phyloP scores from a whole-genome alignment of 2,329 filamentous ascomycete species.

The Karstenula rhodostoma region DNA sequence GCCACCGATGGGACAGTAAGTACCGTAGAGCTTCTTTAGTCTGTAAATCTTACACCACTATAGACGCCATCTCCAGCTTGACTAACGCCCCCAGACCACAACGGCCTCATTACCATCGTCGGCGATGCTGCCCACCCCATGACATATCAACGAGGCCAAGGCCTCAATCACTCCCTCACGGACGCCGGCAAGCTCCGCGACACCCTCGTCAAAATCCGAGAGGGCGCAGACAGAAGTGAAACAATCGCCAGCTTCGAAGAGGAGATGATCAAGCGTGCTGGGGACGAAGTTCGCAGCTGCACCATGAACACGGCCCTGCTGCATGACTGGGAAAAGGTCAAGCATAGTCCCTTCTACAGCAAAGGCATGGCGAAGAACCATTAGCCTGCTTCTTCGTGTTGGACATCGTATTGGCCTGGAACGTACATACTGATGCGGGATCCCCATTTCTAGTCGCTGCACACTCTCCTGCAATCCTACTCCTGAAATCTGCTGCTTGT shows the following conservation, averaged over 20 bases:
- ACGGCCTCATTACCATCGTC: conserved; percentile 47
- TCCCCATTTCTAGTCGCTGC: too few species aligned
- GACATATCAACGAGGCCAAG: conserved; percentile 58
- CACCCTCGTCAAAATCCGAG: conserved; percentile 36
- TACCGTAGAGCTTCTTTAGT: not conserved
- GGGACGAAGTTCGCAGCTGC: conserved; percentile 42
- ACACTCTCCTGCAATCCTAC: too few species aligned
- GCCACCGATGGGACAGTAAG: conserved; percentile 41
- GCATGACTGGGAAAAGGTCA: conserved; percentile 49
- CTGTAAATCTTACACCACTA: not conserved
- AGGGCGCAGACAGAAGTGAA: conserved; percentile 32
- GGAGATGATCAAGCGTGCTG: conserved; percentile 53
- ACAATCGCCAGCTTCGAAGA: conserved; percentile 53
- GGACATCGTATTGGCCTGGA: not conserved
- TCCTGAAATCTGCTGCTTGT: too few species aligned
- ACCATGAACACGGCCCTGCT: conserved; percentile 45
- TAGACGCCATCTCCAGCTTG: not conserved
- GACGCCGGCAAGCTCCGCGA: conserved; percentile 54
- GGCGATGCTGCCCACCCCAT: conserved; percentile 54
- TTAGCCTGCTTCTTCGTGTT: not conserved
- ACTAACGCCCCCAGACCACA: conserved; percentile 19
- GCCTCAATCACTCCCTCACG: conserved; percentile 58
- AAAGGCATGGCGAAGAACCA: conserved; percentile 41
- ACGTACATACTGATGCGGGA: too few species aligned
- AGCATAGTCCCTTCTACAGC: conserved; percentile 43